Evolutionary conservation across 768 basidiomycete species (phyloP), one percentile per base, ranked within the genome.

Genomic region (Porpolomopsis calyptriformis): DNA sequence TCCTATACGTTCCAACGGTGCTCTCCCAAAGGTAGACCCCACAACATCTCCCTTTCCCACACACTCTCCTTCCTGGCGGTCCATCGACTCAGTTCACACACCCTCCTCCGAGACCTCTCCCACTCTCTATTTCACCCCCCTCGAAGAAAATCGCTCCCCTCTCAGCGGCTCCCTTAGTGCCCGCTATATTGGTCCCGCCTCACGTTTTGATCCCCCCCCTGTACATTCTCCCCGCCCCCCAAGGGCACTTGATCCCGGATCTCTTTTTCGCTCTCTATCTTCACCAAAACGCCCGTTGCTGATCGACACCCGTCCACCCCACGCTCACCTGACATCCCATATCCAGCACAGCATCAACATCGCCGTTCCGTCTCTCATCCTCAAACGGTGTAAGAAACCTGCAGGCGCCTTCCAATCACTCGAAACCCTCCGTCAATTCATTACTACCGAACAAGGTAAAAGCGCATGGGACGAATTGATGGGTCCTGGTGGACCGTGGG

Each of bases 351-450:
- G 82, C 60, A 74, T 90, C 49, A 92, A 92, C 63, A 72, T 96
- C 40, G 83, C 83, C 25, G 85, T 96, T 35, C 91, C 92, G 0
- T 85, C 87, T 20, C 77, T 96, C 56, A 90, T 96, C 56, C 77
- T 92, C 54, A 91, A 90, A 61, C 80, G 91, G 16, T 82, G 75
- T 52, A 72, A 78, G 50, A 86, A 85, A 58, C 77, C 82, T 2
- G 79, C 74, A 25, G 78, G 73, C 52, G 78, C 75, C 1, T 76
- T 87, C 53, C 77, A 75, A 45, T 73, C 73, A 24, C 64, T 88
- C 39, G 75, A 81, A 52, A 72, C 81, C 0, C 66, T 94, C 46
- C 78, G 81, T 41, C 81, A 85, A 55, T 94, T 82, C 58, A 77
- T 91, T 56, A 89, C 84, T 4, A 87, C 86, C 1, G 82, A 89